phyloP scores from a whole-genome alignment of 148 eudicot species.

The Agrostemma githago region DNA sequence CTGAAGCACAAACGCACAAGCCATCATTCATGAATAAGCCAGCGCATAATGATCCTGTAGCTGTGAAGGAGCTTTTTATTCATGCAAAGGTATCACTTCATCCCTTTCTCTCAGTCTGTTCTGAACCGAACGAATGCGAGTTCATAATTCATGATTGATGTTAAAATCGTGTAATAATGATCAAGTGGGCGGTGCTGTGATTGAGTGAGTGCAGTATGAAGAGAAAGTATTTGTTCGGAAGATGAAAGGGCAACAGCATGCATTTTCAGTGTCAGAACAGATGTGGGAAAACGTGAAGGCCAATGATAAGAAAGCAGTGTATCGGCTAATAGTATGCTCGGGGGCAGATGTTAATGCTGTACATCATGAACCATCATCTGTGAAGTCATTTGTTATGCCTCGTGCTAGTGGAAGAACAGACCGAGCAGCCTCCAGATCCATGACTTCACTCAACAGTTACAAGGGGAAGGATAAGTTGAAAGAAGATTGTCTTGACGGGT shows the following conservation, averaged over 20 bases:
- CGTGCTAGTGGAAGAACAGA: conserved; percentile 33
- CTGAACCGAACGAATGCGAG: neutral
- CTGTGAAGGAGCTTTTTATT: conserved; percentile 81
- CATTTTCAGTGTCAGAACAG: conserved; percentile 63
- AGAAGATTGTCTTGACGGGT: conserved; percentile 56
- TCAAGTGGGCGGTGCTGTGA: conserved; percentile 1
- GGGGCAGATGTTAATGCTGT: conserved; percentile 67
- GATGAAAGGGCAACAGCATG: conserved; percentile 46
- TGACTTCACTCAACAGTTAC: conserved; percentile 19
- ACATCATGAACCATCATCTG: conserved; percentile 40
- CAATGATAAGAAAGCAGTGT: conserved; percentile 72
- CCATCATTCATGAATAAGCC: conserved; percentile 70
- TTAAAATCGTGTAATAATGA: neutral
- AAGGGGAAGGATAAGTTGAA: conserved; percentile 39
- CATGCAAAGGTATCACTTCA: conserved; percentile 67
- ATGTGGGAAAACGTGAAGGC: conserved; percentile 75
- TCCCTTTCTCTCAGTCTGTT: neutral
- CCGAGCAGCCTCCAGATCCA: conserved; percentile 32
- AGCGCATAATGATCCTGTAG: conserved; percentile 50
- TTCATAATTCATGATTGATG: neutral
- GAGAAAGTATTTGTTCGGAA: conserved; percentile 76
- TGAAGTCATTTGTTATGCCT: conserved; percentile 34
- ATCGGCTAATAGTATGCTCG: conserved; percentile 67
- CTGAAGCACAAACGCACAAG: conserved; percentile 49
- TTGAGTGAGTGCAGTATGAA: conserved; percentile 56